A percentile compares a stretch with the other conserved stretches of the same genome.
Conservation (phyloP, 371 early-diverging fungal species). For the Mortierella sp. region DNA sequence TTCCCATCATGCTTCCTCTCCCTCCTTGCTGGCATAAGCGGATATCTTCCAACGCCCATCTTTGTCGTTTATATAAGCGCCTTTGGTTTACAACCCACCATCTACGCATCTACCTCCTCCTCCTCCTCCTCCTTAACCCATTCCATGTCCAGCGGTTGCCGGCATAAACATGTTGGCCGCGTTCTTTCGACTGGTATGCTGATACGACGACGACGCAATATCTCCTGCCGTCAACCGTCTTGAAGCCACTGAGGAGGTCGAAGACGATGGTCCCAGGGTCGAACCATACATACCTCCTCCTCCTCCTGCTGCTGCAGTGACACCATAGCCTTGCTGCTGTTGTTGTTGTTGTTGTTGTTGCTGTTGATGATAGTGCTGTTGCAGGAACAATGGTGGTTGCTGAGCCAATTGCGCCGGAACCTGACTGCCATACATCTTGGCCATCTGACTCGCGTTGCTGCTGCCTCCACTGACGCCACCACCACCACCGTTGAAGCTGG, state of each 20-base stretch:
- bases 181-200: slow-evolving; percentile 19
- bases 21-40: too few relatives aligned
- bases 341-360: slow-evolving; percentile 8
- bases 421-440: slow-evolving; percentile 27
- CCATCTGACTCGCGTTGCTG: slow-evolving; percentile 6
- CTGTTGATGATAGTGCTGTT: slow-evolving; percentile 17
- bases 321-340: too few relatives aligned
- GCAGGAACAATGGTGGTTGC: too few relatives aligned
- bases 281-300: slow-evolving; percentile 8
- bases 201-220: slow-evolving; percentile 1
- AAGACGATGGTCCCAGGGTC: slow-evolving; percentile 4
- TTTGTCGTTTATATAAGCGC: too few relatives aligned
- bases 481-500: slow-evolving; percentile 2
- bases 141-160: too few relatives aligned
- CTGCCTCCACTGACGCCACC: slow-evolving; percentile 3
- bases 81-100: slow-evolving; percentile 1
- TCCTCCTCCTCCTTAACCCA: slow-evolving; percentile 5
- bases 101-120: slow-evolving; percentile 1
- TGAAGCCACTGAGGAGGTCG: slow-evolving; percentile 10
- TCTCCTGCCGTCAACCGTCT: slow-evolving; percentile 20
- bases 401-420: too few relatives aligned
- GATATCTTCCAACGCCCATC: too few relatives aligned
- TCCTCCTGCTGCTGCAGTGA: too few relatives aligned
- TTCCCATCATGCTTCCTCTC: too few relatives aligned
- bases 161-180: slow-evolving; percentile 31